Evolutionary conservation across 352 stramenopile species (phyloP), one percentile per base, ranked within the genome.

Genomic region (Phytophthora niederhauseri): DNA sequence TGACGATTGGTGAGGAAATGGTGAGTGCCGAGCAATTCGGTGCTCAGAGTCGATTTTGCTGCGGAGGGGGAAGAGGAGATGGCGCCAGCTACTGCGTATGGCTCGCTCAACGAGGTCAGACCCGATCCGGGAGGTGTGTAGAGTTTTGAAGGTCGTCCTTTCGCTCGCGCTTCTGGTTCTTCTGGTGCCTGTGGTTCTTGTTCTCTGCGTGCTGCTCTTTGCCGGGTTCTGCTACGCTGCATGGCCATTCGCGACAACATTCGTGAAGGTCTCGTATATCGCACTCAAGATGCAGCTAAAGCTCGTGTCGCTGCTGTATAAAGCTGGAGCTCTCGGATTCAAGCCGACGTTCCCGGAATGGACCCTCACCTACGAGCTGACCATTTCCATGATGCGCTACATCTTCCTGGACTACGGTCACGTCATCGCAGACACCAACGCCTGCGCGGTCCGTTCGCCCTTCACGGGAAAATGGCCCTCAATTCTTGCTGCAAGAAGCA

Each of bases 321-420:
- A 64, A 8, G 60, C 48, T 63, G 57, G 64, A 2, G 49, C 14
- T 15, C 53, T 68, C 4, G 66, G 76, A 50, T 78, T 75, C 54
- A 67, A 69, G 17, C 72, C 77, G 2, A 59, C 70, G 0, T 77
- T 70, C 26, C 73, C 73, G 4, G 54, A 77, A 36, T 85, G 78
- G 78, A 78, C 75, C 11, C 56, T 85, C 24, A 12, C 61, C 38
- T 81, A 83, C 41, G 77, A 85, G 48, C 28, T 85, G 43, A 56
- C 58, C 36, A 71, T 70, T 57, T 61, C 59, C 1, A 69, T 70
- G 62, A 78, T 81, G 74, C 77, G 77, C 55, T 79, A 68, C 57
- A 55, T 49, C 36, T 80, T 79, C 8, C 64, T 72, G 14, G 64
- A 74, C 28, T 81, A 77, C 43, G 77, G 72, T 11, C 64, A 80